These are phyloP conservation scores for Collybia mongolica DNA, from an alignment of 768 basidiomycete species.

Conservation along the genomic window DNA sequence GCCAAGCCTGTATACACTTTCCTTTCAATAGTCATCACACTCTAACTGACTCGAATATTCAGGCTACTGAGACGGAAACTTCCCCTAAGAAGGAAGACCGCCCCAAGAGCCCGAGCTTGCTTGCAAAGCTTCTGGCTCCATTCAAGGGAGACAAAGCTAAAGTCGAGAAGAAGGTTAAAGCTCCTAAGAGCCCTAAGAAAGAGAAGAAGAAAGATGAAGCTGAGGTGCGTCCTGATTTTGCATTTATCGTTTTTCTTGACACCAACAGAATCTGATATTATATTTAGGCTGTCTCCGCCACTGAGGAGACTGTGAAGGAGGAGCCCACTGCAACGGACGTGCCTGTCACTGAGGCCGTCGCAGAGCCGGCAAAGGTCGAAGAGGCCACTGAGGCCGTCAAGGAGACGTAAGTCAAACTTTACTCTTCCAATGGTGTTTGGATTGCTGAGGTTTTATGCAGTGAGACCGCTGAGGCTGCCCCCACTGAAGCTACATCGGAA, in stretches of 20 bases:
- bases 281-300: constrained; percentile 35
- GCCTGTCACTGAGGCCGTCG: constrained; percentile 30
- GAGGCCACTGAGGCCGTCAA: constrained; percentile 47
- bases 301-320: constrained; percentile 40
- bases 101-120: constrained; percentile 77
- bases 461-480: constrained; percentile 40
- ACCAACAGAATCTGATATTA: no score
- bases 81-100: constrained; percentile 70
- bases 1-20: constrained; percentile 36
- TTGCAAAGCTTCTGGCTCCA: constrained; percentile 76
- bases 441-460: constrained; percentile 22
- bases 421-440: no score
- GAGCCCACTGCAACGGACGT: constrained; percentile 26
- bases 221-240: constrained; percentile 39
- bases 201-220: constrained; percentile 78
- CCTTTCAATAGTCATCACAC: background rate
- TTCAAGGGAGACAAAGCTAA: constrained; percentile 72
- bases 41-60: constrained; percentile 15
- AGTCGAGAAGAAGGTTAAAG: constrained; percentile 60
- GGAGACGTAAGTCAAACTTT: constrained; percentile 71
- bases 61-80: constrained; percentile 43
- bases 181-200: constrained; percentile 77
- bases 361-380: constrained; percentile 25
- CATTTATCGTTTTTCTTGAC: no score
- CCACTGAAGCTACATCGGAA: constrained; percentile 27